These are phyloP conservation scores for Scleromitrula shiraiana DNA, from an alignment of 2,329 filamentous ascomycete genomes.

Conservation along the genomic window DNA sequence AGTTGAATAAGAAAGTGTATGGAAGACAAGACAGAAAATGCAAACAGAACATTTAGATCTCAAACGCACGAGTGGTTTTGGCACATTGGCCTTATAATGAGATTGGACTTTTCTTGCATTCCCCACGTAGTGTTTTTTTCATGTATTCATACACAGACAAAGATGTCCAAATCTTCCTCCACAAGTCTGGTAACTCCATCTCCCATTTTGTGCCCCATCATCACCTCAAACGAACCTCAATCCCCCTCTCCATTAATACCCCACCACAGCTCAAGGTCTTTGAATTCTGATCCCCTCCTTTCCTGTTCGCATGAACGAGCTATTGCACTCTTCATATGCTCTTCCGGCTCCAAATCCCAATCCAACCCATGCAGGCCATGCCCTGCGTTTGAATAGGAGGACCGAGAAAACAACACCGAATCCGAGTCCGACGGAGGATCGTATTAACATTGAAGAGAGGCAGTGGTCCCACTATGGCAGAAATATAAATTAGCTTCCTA, in stretches of 20 bases:
- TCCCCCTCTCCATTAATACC: conserved; percentile 6
- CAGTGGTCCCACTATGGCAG: conserved; percentile 85
- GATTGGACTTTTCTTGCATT: too few relatives aligned
- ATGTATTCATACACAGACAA: conserved; percentile 22
- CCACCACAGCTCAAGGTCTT: conserved; percentile 19
- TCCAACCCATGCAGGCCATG: conserved; percentile 94
- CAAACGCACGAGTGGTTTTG: too few relatives aligned
- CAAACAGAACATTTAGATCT: too few relatives aligned
- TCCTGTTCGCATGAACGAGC: conserved; percentile 26
- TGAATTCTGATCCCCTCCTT: conserved; percentile 26
- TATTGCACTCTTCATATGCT: conserved; percentile 96
- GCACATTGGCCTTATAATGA: too few relatives aligned
- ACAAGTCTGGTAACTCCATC: conserved; percentile 3
- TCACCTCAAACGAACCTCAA: not conserved
- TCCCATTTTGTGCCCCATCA: not conserved
- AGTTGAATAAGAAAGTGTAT: too few relatives aligned
- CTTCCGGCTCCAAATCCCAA: conserved; percentile 92
- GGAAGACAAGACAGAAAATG: too few relatives aligned
- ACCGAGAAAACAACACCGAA: conserved; percentile 99
- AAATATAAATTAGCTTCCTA: conserved; percentile 8
- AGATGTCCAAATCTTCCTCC: conserved; percentile 5
- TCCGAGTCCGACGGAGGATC: conserved; percentile 87
- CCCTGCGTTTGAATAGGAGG: conserved; percentile 93
- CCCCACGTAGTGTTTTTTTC: too few relatives aligned
- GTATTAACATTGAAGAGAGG: conserved; percentile 94